These are phyloP conservation scores for Fusarium miscanthi DNA, from an alignment of 2,329 filamentous ascomycete species.

Conservation along the genomic window DNA sequence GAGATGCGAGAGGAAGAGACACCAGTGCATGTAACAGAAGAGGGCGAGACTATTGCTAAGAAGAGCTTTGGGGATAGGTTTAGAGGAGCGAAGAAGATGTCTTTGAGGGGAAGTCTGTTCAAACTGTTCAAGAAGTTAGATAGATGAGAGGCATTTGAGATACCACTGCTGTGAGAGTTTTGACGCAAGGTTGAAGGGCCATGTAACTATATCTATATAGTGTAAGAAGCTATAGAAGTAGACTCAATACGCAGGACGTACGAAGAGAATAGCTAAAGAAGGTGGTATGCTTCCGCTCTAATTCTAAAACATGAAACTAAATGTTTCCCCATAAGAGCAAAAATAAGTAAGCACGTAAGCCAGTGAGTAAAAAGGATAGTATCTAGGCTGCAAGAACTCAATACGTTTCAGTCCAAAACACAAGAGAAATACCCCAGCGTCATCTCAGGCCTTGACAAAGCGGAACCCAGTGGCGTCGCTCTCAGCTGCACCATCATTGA, in stretches of 20 bases:
- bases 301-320: rapidly evolving
- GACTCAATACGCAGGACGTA: too few species aligned
- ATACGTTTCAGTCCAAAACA: background rate
- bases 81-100: background rate
- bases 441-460: background rate
- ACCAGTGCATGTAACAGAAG: rapidly evolving
- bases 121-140: background rate
- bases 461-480: background rate
- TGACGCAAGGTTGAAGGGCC: background rate
- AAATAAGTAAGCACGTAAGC: rapidly evolving
- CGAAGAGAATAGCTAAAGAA: too few species aligned
- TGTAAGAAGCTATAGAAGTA: background rate
- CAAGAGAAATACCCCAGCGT: background rate
- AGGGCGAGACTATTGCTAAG: rapidly evolving
- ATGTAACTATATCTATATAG: background rate
- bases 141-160: background rate
- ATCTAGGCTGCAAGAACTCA: rapidly evolving
- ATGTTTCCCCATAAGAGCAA: background rate
- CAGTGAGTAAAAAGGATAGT: background rate
- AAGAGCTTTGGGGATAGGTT: background rate
- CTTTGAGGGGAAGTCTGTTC: background rate
- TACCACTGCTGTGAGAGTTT: background rate
- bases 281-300: rapidly evolving
- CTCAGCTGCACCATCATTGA: background rate
- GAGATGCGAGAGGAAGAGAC: rapidly evolving